A percentile compares a stretch with the other conserved stretches of the same genome.
These are phyloP conservation scores for Cornus florida DNA, from an alignment of 148 eudicot species.

Conservation along the genomic window DNA sequence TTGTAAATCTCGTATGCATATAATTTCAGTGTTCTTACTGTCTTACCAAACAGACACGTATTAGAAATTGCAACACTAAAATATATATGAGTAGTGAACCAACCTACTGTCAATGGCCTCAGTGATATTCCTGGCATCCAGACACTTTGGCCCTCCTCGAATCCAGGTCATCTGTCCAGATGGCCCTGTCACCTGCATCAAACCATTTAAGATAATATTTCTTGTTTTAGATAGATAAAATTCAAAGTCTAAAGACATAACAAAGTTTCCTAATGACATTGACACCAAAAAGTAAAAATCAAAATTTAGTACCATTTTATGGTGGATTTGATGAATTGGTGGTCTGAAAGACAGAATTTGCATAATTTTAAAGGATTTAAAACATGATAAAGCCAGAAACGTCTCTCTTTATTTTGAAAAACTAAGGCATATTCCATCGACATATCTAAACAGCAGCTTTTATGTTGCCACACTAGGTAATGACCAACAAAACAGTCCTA, in stretches of 20 bases:
- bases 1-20: too few relatives aligned
- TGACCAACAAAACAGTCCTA: background rate
- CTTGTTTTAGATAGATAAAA: background rate
- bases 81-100: background rate
- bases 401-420: background rate
- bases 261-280: background rate
- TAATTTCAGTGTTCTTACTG: background rate
- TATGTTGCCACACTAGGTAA: background rate
- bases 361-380: background rate
- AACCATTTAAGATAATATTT: constrained; percentile 3
- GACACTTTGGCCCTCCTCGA: constrained; percentile 77
- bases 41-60: background rate
- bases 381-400: background rate
- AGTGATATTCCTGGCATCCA: constrained; percentile 63
- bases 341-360: background rate
- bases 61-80: too few relatives aligned
- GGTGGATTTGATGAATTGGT: background rate
- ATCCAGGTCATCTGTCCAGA: constrained; percentile 98
- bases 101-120: constrained; percentile 82
- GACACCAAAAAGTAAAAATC: too few relatives aligned
- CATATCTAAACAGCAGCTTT: background rate
- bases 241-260: background rate
- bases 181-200: constrained; percentile 78
- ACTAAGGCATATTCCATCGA: background rate
- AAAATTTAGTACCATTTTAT: background rate